Conservation (phyloP, 176 grass and related monocot genomes). For the Musa acuminata region DNA sequence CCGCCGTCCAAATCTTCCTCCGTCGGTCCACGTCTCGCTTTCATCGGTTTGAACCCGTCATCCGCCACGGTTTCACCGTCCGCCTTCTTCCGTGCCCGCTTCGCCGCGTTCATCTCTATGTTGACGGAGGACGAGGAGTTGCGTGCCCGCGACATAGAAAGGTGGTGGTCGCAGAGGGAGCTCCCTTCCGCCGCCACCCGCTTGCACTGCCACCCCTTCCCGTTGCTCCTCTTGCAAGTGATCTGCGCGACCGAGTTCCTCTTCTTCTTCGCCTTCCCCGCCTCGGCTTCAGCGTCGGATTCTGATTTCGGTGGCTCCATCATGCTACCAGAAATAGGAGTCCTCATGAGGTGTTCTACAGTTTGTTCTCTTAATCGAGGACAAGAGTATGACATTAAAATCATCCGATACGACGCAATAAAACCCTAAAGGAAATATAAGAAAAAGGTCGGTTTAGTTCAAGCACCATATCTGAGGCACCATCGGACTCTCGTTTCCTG, state of each 20-base stretch:
- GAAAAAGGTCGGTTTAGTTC: neutral
- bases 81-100: neutral
- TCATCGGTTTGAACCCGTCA: too few species aligned
- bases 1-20: neutral
- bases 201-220: slow-evolving; percentile 11
- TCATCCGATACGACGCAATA: neutral
- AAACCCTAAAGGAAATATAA: neutral
- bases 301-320: too few species aligned
- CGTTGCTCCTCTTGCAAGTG: slow-evolving; percentile 12
- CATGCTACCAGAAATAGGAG: neutral
- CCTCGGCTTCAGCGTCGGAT: neutral
- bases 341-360: too few species aligned
- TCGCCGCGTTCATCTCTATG: neutral
- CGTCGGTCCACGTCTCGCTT: neutral
- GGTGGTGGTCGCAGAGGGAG: slow-evolving; percentile 1
- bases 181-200: neutral
- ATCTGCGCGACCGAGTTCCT: neutral
- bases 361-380: neutral
- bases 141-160: neutral
- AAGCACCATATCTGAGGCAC: neutral
- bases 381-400: neutral
- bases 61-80: neutral
- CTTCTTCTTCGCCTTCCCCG: neutral
- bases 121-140: neutral
- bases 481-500: neutral